Evolutionary conservation across 371 early-diverging fungal genomes (phyloP), one percentile per base, ranked within the genome.

Genomic region (Rhizopus delemar): DNA sequence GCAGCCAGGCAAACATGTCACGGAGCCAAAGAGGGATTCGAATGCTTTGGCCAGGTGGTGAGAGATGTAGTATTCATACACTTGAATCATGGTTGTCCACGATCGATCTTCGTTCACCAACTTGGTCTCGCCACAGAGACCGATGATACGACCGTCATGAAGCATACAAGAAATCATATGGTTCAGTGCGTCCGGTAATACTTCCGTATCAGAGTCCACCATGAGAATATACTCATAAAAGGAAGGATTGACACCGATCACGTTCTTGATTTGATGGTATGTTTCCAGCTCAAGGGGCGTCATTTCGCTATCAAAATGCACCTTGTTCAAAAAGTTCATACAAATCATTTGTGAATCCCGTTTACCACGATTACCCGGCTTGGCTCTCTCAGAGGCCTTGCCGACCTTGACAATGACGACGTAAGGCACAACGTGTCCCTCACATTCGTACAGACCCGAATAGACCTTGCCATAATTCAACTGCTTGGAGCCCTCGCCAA

Each of bases 331-430:
- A 84, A 99, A 99, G 53, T 91, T 85, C 99, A 99, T 99, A 66
- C 94, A 87, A 55, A 99, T 88, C 76, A 99, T 89, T 83, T 99
- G 99, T 33, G 98, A 96, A 82, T 99, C 99, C 68, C 99, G 92
- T 84, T 99, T 99, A 66, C 99, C 99, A 46, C 99, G 83, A 74
- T 99, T 99, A n/a, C 97, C 98, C 8, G 95, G 89, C 69, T 90
- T 92, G 53, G 82, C 80, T 56, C 86, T 82, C 70, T 93, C 93
- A 22, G 82, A 82, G 1, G 90, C 87, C 34, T 83, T 86, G 53
- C 99, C 99, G 46, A 88, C 88, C 83, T 99, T 99, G 74, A 90
- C 94, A 4, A 99, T 84, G 1, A 98, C 94, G 57, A 99, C 78
- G 63, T 93, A 98, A 0, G 98, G 97, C 5, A 97, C 91, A 41